Conservation (phyloP, 345 rosid species). For the Pugionium dolabratum region DNA sequence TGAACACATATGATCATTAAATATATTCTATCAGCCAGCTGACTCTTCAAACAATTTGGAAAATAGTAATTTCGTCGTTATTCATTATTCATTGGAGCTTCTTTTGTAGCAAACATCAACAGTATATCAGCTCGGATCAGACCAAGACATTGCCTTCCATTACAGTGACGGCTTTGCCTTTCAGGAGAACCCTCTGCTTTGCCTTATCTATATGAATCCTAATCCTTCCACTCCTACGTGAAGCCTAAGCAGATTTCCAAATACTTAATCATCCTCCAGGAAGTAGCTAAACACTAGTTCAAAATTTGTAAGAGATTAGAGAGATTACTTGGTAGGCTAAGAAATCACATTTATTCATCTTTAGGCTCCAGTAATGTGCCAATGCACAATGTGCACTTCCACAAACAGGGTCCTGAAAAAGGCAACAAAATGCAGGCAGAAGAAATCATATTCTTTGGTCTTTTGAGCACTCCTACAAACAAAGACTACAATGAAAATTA, state of each 20-base stretch:
- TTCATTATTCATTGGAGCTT: not conserved
- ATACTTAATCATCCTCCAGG: slow-evolving; percentile 2
- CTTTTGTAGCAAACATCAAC: not conserved
- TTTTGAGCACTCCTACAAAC: slow-evolving; percentile 15
- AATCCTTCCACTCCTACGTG: slow-evolving; percentile 62
- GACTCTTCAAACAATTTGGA: not conserved
- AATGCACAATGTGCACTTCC: slow-evolving; percentile 83
- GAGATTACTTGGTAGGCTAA: slow-evolving; percentile 58
- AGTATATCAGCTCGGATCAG: slow-evolving; percentile 24
- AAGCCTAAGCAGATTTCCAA: slow-evolving; percentile 50
- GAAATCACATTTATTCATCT: slow-evolving; percentile 61
- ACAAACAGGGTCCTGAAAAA: slow-evolving; percentile 71
- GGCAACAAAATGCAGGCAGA: not conserved
- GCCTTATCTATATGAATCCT: slow-evolving; percentile 53
- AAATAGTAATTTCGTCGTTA: not conserved
- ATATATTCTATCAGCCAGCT: slow-evolving; percentile 2
- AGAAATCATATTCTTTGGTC: not conserved
- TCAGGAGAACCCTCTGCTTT: slow-evolving; percentile 59
- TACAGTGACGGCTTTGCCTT: slow-evolving; percentile 62
- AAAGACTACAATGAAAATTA: not conserved
- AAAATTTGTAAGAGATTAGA: not conserved
- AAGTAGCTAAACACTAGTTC: not conserved
- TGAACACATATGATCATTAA: not conserved
- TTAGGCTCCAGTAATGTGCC: slow-evolving; percentile 68
- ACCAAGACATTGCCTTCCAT: slow-evolving; percentile 70